Conservation (phyloP, 768 basidiomycete genomes). For the Sarcomyxa edulis region DNA sequence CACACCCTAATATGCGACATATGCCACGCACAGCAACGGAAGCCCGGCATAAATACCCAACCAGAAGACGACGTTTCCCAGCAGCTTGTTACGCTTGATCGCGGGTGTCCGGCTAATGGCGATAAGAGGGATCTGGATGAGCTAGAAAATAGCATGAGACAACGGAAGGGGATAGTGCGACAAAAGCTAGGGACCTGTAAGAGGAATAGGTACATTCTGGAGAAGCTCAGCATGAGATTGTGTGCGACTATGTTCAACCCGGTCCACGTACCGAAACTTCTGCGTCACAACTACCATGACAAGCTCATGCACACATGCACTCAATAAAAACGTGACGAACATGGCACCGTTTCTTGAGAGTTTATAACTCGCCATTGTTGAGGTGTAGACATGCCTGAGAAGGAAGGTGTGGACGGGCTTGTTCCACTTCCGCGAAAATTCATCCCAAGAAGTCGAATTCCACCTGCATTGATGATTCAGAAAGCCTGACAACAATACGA, state of each 20-base stretch:
- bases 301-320: constrained; percentile 87
- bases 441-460: constrained; percentile 97
- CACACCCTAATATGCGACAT: constrained; percentile 37
- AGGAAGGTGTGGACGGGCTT: constrained; percentile 94
- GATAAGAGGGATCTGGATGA: constrained; percentile 91
- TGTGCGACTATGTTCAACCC: background rate
- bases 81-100: constrained; percentile 74
- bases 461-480: too few species aligned
- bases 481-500: too few species aligned
- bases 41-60: constrained; percentile 87
- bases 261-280: constrained; percentile 68
- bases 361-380: constrained; percentile 72
- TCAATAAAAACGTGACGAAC: constrained; percentile 88
- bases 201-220: constrained; percentile 80
- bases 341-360: constrained; percentile 79
- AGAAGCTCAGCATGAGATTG: background rate
- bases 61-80: constrained; percentile 93
- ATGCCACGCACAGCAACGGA: constrained; percentile 83
- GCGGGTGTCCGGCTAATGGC: constrained; percentile 68
- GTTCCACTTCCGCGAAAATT: constrained; percentile 98
- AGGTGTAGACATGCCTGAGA: constrained; percentile 91
- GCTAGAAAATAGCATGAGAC: constrained; percentile 29
- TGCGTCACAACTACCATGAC: constrained; percentile 95
- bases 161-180: background rate
- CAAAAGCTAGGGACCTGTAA: constrained; percentile 43